Base-by-base conservation (phyloP, 2,329 filamentous ascomycete genomes). In the Sporothrix mexicana region DNA sequence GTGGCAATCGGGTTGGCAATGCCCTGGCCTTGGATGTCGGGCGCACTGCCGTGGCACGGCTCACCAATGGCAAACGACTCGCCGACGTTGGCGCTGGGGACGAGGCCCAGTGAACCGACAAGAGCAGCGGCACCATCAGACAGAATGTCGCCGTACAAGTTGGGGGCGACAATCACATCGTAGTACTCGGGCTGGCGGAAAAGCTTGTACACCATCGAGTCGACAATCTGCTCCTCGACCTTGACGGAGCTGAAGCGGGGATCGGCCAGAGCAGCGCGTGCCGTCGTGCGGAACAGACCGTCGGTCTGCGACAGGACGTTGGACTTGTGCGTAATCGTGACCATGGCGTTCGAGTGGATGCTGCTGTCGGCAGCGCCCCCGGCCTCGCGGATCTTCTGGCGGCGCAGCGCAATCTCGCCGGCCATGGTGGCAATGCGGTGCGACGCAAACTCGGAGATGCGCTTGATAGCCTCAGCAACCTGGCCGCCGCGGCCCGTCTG, bases 131-230 rank as follows among this genome's bases (percentile, higher is more conserved):
- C 95, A 76, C 94, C 95, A 82, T 99, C 96, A 1, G 94, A 97
- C 53, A 99, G 87, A 77, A 99, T 96, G 83, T 99, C 96, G 77
- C 96, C 96, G 84, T 99, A 98, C 74, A 99, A 88, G 85, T 98
- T 98, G 70, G 95, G 96, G 9, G 95, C 96, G 64, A 99, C 96
- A 78, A 99, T 97, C 77, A 98, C 95, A 82, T 99, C 96, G 89
- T 98, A 99, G 80, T 92, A 92, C 79, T 92, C 88, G 59, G 96
- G 96, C 84, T 98, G 94, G 75, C 95, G 93, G 90, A 98, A 98
- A 73, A 99, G 92, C 87, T 98, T 98, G 90, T 98, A 98, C 73
- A 98, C 94, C 96, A 99, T 99, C 75, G 92, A 95, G 84, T 99
- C 96, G 75, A 99, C 95, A 78, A 99, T 99, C 85, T 99, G 96